Evolutionary conservation across 805 yeast species (phyloP), one percentile per base, ranked within the genome.

Genomic region (Wilhelminamyces savonicus): DNA sequence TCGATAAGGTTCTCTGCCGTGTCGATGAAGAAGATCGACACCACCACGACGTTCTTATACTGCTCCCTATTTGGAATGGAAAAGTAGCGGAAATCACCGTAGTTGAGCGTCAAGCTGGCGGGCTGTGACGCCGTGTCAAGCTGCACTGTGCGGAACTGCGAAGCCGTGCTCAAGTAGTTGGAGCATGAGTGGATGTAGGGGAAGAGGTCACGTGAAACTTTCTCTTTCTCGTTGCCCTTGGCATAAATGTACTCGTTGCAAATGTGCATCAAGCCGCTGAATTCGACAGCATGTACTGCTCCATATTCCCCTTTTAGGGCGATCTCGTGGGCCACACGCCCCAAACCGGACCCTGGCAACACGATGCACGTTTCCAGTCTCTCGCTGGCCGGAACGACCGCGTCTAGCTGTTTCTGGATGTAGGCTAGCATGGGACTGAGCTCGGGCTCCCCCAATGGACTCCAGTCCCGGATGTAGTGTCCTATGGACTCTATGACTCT

Each of bases 341-440:
- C 95, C 16, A 82, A 61, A 0, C 97, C 97, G 2, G 92, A 74
- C 0, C 97, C 97, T 0, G 97, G 97, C 1, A 84, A 72, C 4
- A 88, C 56, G 0, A 85, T 66, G 9, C 73, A 54, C 0, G 83
- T 72, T 5, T 59, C 55, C 0, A 34, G 12, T 22, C 56, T 44
- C 18, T 56, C 52, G 6, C 34, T n/a, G 26, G 36, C 5, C 42
- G 62, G 53, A 39, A 59, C 52, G 23, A 54, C 40, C 4, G 40
- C 28, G 3, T 53, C 45, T 13, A 81, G 49, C 25, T 74, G 74
- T 0, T 40, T 27, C 2, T 48, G 42, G 11, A 85, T 62, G 38
- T 76, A 86, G 1, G 60, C 47, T 18, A 74, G 39, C 26, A 85
- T 51, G 0, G 82, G 82, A 4, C 46, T 34, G 1, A 80, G 50